Conservation (phyloP, 75 land plant genomes). For the Cunninghamia lanceolata region DNA sequence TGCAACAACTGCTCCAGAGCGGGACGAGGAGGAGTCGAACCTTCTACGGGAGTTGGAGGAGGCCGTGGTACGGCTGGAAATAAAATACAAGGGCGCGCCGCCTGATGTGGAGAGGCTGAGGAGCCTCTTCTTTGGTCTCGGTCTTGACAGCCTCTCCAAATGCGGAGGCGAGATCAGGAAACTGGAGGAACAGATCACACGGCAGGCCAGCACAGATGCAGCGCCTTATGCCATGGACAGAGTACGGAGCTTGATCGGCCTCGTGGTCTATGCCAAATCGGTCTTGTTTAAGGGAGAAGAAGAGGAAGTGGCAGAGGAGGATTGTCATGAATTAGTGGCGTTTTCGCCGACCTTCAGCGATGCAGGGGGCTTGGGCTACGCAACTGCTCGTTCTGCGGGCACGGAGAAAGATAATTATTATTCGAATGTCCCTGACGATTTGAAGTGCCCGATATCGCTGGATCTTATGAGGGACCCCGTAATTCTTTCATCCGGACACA, state of each 20-base stretch:
- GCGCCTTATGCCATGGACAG: constrained; percentile 32
- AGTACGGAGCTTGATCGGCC: constrained; percentile 33
- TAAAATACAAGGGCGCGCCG: not conserved
- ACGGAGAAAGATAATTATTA: constrained; percentile 4
- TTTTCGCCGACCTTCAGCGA: not conserved
- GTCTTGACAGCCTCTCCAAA: constrained; percentile 29
- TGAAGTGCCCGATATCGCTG: constrained; percentile 60
- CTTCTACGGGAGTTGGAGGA: constrained; percentile 40
- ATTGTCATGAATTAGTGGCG: not conserved
- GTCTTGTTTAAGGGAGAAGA: not conserved
- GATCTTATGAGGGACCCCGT: constrained; percentile 88
- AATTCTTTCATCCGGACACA: constrained; percentile 21
- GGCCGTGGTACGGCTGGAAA: constrained; percentile 28
- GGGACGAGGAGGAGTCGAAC: constrained; percentile 24
- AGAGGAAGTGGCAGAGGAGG: not conserved
- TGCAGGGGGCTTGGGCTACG: not conserved
- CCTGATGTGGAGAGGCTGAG: constrained; percentile 31
- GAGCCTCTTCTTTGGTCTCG: constrained; percentile 30
- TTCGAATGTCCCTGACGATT: constrained; percentile 47
- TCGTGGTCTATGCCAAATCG: constrained; percentile 23
- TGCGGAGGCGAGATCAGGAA: constrained; percentile 46
- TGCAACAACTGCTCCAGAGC: constrained; percentile 26
- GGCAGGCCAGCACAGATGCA: constrained; percentile 46
- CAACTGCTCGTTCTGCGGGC: constrained; percentile 3
- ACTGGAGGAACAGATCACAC: constrained; percentile 33